Evolutionary conservation across 2,329 filamentous ascomycete species (phyloP).

Genomic region (Canariomyces notabilis): DNA sequence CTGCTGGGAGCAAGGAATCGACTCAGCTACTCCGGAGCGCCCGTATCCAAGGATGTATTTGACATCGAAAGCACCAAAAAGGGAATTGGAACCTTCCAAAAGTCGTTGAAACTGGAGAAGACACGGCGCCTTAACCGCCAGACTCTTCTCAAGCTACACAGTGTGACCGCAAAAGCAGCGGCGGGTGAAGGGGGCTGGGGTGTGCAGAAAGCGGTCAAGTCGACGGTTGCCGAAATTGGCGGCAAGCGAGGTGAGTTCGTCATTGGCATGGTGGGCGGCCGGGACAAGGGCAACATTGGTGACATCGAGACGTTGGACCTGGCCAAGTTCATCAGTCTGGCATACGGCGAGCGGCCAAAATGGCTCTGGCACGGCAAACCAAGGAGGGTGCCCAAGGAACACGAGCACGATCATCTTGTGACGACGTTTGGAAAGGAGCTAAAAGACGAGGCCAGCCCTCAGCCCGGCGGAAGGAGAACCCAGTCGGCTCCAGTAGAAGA

Average conservation of each 20-base stretch:
- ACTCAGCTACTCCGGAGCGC: constrained; percentile 75
- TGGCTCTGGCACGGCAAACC: constrained; percentile 95
- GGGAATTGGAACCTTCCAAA: constrained; percentile 84
- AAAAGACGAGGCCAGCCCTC: constrained; percentile 32
- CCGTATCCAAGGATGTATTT: constrained; percentile 86
- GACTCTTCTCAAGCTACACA: constrained; percentile 76
- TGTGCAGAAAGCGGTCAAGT: constrained; percentile 90
- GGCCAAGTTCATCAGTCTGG: constrained; percentile 72
- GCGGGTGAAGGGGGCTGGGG: constrained; percentile 85
- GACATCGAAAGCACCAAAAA: constrained; percentile 78
- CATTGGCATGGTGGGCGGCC: constrained; percentile 85
- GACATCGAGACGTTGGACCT: constrained; percentile 91
- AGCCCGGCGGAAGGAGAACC: constrained; percentile 39
- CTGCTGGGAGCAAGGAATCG: constrained; percentile 87
- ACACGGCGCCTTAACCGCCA: constrained; percentile 76
- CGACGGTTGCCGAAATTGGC: constrained; percentile 86
- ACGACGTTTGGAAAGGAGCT: constrained; percentile 52
- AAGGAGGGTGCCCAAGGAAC: constrained; percentile 53
- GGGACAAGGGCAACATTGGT: constrained; percentile 82
- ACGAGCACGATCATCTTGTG: constrained; percentile 39
- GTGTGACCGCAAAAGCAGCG: constrained; percentile 82
- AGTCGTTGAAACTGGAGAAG: constrained; percentile 73
- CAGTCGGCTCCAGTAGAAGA: constrained; percentile 51
- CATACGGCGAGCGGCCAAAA: constrained; percentile 77
- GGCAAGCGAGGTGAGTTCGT: constrained; percentile 93